These are phyloP conservation scores for Hyaloscypha variabilis DNA, from an alignment of 495 filamentous ascomycete species.

Conservation along the genomic window DNA sequence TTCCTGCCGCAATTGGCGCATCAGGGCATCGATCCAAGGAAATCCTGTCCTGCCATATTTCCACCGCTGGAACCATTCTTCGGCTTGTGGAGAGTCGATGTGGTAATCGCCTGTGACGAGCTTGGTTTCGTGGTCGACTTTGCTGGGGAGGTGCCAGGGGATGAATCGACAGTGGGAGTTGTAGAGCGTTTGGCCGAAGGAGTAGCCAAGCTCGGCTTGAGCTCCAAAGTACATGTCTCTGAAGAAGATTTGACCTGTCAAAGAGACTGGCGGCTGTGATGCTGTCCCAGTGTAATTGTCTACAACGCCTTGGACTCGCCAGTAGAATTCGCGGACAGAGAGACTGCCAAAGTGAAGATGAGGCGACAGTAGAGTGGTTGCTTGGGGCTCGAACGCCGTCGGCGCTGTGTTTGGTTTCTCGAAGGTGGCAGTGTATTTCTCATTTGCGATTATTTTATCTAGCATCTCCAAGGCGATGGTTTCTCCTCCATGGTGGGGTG, in stretches of 20 bases:
- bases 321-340: slow-evolving; percentile 66
- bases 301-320: slow-evolving; percentile 61
- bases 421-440: slow-evolving; percentile 67
- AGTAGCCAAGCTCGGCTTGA: slow-evolving; percentile 61
- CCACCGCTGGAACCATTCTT: slow-evolving; percentile 67
- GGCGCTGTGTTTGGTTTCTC: slow-evolving; percentile 72
- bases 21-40: slow-evolving; percentile 74
- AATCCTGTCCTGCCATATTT: slow-evolving; percentile 66
- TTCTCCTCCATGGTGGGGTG: slow-evolving; percentile 66
- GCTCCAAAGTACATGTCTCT: slow-evolving; percentile 79
- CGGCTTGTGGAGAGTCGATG: slow-evolving; percentile 57
- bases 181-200: slow-evolving; percentile 57
- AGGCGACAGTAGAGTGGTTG: slow-evolving; percentile 68
- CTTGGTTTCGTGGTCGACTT: slow-evolving; percentile 40
- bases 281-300: slow-evolving; percentile 49
- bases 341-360: slow-evolving; percentile 73
- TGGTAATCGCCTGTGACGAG: slow-evolving; percentile 53
- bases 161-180: slow-evolving; percentile 67
- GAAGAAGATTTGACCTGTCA: slow-evolving; percentile 71
- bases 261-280: slow-evolving; percentile 57
- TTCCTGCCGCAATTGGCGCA: slow-evolving; percentile 69
- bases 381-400: slow-evolving; percentile 66
- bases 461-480: slow-evolving; percentile 55
- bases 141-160: slow-evolving; percentile 69
- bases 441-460: slow-evolving; percentile 52